These are phyloP conservation scores for Komagataella populi DNA, from an alignment of 805 yeast genomes.

Conservation along the genomic window DNA sequence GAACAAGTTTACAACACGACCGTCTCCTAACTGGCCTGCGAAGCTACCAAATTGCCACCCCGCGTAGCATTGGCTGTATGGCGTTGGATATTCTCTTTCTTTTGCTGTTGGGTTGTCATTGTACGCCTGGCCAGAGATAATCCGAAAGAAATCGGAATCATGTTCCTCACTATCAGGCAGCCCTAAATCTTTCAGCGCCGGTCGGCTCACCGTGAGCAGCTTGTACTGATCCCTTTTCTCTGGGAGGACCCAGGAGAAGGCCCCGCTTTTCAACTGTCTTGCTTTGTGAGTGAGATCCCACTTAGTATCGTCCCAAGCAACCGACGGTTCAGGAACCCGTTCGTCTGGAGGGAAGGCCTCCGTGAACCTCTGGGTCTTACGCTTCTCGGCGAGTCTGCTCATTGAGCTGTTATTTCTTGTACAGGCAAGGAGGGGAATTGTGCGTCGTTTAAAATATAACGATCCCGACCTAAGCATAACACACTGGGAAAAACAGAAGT, in stretches of 20 bases:
- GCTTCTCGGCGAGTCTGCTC: constrained; percentile 9
- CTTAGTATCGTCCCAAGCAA: constrained; percentile 12
- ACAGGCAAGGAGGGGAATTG: background rate
- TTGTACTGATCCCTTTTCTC: constrained; percentile 37
- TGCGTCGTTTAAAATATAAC: background rate
- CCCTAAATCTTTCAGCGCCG: constrained; percentile 51
- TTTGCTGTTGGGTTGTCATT: constrained; percentile 9
- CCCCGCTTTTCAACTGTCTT: constrained; percentile 42
- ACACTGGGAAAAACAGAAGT: background rate
- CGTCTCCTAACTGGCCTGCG: constrained; percentile 97
- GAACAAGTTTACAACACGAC: constrained; percentile 76
- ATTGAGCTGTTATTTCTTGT: background rate
- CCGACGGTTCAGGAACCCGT: constrained; percentile 12
- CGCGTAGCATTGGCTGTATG: constrained; percentile 87
- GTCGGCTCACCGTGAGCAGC: constrained; percentile 42
- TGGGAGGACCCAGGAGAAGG: constrained; percentile 65
- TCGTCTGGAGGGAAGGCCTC: constrained; percentile 14
- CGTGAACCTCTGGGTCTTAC: constrained; percentile 17
- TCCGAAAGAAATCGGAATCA: constrained; percentile 31
- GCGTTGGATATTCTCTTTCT: constrained; percentile 30
- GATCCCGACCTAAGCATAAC: background rate
- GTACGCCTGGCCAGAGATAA: constrained; percentile 47
- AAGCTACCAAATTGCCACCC: constrained; percentile 94
- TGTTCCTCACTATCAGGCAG: constrained; percentile 24
- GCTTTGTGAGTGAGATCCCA: constrained; percentile 32